phyloP scores from a whole-genome alignment of 73 alveolate genomes.

The Paramecium octaurelia region DNA sequence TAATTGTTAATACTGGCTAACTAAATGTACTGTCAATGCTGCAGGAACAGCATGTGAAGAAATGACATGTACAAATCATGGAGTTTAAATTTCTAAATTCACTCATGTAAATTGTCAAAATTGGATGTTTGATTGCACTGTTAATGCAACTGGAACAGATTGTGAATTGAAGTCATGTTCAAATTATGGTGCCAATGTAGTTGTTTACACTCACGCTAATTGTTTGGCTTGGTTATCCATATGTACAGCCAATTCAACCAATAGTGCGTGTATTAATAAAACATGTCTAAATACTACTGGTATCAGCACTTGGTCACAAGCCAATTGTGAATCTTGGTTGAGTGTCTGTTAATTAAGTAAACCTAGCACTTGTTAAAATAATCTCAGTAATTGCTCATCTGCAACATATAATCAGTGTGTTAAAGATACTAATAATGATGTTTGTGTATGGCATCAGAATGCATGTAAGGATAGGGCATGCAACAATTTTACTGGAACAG shows the following conservation, averaged over 20 bases:
- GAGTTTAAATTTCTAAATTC: background rate
- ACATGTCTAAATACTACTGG: constrained; percentile 14
- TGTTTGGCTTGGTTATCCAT: background rate
- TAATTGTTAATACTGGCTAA: background rate
- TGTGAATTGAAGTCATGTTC: constrained; percentile 6
- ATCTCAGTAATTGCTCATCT: background rate
- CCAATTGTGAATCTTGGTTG: constrained; percentile 34
- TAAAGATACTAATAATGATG: background rate
- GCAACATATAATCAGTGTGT: constrained; percentile 15
- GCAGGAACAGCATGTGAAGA: constrained; percentile 21
- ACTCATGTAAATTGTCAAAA: constrained; percentile 12
- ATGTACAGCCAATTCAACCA: constrained; percentile 2
- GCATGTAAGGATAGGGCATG: constrained; percentile 6
- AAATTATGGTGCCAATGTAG: constrained; percentile 36
- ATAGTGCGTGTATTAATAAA: background rate
- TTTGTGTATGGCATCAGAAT: constrained; percentile 20
- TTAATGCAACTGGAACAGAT: background rate
- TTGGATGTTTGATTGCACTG: constrained; percentile 39
- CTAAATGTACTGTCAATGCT: constrained; percentile 25
- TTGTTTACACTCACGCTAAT: constrained; percentile 21
- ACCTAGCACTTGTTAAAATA: background rate
- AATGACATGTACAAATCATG: constrained; percentile 13
- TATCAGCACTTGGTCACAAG: background rate
- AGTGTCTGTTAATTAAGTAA: background rate
- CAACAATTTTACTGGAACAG: background rate